These are phyloP conservation scores for Trichoderma sp. DNA, from an alignment of 2,329 filamentous ascomycete genomes.

Conservation along the genomic window DNA sequence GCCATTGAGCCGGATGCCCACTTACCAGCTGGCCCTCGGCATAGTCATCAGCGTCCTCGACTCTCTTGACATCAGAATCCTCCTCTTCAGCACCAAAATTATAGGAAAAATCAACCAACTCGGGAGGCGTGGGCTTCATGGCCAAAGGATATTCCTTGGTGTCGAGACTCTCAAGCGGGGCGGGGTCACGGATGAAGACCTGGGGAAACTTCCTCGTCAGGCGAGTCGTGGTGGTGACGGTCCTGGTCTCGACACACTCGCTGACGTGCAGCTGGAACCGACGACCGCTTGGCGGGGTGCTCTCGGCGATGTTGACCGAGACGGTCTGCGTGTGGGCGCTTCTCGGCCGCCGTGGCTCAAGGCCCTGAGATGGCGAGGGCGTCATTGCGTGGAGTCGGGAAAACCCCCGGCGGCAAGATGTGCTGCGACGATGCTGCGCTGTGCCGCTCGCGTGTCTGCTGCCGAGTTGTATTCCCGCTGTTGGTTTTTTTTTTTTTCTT, in stretches of 20 bases:
- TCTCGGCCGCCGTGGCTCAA: conserved; percentile 34
- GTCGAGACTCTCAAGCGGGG: conserved; percentile 69
- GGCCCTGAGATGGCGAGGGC: conserved; percentile 38
- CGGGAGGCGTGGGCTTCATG: conserved; percentile 73
- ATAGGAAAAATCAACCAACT: conserved; percentile 74
- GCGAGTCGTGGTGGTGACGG: conserved; percentile 86
- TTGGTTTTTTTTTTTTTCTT: too few species aligned
- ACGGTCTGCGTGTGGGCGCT: conserved; percentile 41
- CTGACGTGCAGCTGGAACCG: conserved; percentile 56
- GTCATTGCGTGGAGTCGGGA: conserved; percentile 33
- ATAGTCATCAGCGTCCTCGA: conserved; percentile 22
- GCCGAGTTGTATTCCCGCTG: not conserved
- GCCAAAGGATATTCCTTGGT: conserved; percentile 88
- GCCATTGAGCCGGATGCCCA: not conserved
- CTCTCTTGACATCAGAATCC: conserved; percentile 25
- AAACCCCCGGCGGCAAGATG: conserved; percentile 20
- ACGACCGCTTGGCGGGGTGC: conserved; percentile 33
- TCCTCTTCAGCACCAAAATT: conserved; percentile 41
- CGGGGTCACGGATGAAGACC: conserved; percentile 72
- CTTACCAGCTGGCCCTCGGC: conserved; percentile 25
- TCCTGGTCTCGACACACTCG: conserved; percentile 66
- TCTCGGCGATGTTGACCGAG: conserved; percentile 47
- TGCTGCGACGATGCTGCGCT: not conserved
- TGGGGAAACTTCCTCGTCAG: conserved; percentile 82
- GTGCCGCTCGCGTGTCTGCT: not conserved